phyloP scores from a whole-genome alignment of 1,284 basidiomycete genomes.

The Erythrobasidium hasegawianum region DNA sequence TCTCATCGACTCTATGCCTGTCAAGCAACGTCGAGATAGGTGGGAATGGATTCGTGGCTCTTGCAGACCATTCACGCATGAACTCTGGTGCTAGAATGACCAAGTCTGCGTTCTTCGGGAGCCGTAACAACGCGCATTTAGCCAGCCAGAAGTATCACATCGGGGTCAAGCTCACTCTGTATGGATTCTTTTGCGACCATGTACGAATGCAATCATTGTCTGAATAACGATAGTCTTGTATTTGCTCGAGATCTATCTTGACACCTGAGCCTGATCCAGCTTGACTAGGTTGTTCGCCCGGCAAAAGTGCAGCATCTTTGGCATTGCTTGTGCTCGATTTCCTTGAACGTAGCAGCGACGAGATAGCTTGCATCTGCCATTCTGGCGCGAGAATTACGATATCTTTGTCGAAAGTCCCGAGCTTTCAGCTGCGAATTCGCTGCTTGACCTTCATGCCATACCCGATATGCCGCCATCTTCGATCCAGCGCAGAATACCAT shows the following conservation, averaged over 20 bases:
- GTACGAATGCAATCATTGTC: conserved; percentile 35
- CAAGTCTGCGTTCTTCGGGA: conserved; percentile 62
- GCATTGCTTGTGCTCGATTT: conserved; percentile 16
- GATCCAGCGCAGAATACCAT: conserved; percentile 77
- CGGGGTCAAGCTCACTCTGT: conserved; percentile 36
- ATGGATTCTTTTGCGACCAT: conserved; percentile 40
- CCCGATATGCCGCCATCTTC: conserved; percentile 81
- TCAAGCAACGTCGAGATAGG: conserved; percentile 69
- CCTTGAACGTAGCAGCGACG: conserved; percentile 40
- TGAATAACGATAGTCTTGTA: conserved; percentile 32
- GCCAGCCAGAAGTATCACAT: neutral
- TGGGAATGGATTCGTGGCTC: conserved; percentile 5
- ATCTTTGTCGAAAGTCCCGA: conserved; percentile 55
- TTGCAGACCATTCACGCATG: conserved; percentile 58
- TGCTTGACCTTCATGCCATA: conserved; percentile 44
- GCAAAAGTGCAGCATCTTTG: conserved; percentile 18
- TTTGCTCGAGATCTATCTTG: conserved; percentile 39
- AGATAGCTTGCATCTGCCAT: conserved; percentile 39
- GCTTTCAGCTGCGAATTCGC: neutral
- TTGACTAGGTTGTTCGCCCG: neutral
- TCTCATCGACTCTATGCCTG: conserved; percentile 68
- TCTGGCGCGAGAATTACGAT: conserved; percentile 71
- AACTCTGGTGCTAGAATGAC: conserved; percentile 89
- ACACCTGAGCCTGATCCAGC: conserved; percentile 13
- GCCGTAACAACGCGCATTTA: neutral